A percentile compares a stretch with the other conserved stretches of the same genome.
Evolutionary conservation across 2,329 filamentous ascomycete genomes (phyloP).

Genomic region (Gyromitra esculenta): DNA sequence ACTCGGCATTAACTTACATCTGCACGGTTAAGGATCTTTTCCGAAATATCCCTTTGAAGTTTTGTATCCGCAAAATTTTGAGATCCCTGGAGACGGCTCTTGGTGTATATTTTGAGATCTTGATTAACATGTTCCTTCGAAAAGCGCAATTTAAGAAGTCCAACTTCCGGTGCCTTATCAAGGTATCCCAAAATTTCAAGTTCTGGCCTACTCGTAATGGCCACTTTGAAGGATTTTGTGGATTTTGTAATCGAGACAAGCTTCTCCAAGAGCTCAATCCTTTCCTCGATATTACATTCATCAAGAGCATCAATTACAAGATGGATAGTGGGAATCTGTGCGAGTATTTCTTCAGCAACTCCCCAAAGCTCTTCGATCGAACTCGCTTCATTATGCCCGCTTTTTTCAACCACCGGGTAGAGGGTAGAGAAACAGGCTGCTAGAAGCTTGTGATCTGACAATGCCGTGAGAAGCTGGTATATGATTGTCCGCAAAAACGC

Average conservation of each 20-base stretch:
- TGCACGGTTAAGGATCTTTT: conserved; percentile 14
- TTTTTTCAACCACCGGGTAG: conserved; percentile 11
- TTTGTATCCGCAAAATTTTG: neutral
- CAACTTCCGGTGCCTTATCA: neutral
- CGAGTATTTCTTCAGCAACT: conserved; percentile 1
- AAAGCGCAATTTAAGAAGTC: conserved; percentile 1
- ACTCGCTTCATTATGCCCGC: conserved; percentile 13
- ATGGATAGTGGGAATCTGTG: neutral
- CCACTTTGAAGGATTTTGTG: conserved; percentile 9
- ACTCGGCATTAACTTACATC: conserved; percentile 13
- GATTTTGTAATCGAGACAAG: conserved; percentile 1
- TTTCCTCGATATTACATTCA: conserved; percentile 28
- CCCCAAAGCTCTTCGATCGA: conserved; percentile 17
- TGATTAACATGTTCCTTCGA: neutral
- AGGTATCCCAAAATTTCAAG: conserved; percentile 12
- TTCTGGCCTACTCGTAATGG: conserved; percentile 29
- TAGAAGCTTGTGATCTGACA: neutral
- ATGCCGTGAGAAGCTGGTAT: conserved; percentile 27
- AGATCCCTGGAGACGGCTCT: conserved; percentile 11
- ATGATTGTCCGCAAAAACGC: conserved; percentile 30
- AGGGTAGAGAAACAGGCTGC: conserved; percentile 25
- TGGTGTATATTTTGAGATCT: conserved; percentile 2
- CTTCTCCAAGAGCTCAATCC: conserved; percentile 19
- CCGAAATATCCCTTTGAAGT: neutral
- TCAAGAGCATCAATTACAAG: conserved; percentile 33